Evolutionary conservation across 2,329 filamentous ascomycete genomes (phyloP).

Genomic region (Beauveria scarabaeidicola): DNA sequence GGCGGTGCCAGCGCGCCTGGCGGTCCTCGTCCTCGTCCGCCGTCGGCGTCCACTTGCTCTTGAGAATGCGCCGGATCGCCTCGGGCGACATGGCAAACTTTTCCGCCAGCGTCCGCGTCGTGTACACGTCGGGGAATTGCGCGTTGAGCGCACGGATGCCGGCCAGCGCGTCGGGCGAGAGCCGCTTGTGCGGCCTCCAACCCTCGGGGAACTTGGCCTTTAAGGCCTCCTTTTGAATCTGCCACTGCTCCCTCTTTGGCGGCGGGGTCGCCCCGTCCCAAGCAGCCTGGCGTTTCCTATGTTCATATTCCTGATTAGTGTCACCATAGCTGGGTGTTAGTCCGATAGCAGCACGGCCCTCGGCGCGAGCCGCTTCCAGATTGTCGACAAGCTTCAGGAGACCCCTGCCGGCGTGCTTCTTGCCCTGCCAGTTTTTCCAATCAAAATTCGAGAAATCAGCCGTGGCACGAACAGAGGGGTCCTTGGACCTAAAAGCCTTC

Average conservation of each 20-base stretch:
- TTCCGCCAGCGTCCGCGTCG: slow-evolving; percentile 61
- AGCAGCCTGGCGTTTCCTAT: neutral
- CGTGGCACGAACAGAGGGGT: neutral
- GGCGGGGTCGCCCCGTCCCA: neutral
- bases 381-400: neutral
- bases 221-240: slow-evolving; percentile 64
- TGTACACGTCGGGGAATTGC: slow-evolving; percentile 69
- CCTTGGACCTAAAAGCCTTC: slow-evolving; percentile 6
- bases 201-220: slow-evolving; percentile 70
- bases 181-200: slow-evolving; percentile 75
- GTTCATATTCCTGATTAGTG: neutral
- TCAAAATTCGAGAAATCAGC: slow-evolving; percentile 1
- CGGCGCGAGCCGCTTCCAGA: neutral
- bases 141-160: slow-evolving; percentile 77
- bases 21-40: slow-evolving; percentile 50
- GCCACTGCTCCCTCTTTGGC: slow-evolving; percentile 50
- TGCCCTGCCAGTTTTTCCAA: slow-evolving; percentile 2
- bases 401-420: neutral
- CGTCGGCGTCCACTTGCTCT: slow-evolving; percentile 62
- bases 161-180: slow-evolving; percentile 88
- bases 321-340: neutral
- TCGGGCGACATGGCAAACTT: slow-evolving; percentile 85
- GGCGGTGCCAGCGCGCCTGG: slow-evolving; percentile 52
- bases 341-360: slow-evolving; percentile 2
- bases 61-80: slow-evolving; percentile 78